Evolutionary conservation across 2,329 filamentous ascomycete genomes (phyloP).

Genomic region (Volutella citrinella): DNA sequence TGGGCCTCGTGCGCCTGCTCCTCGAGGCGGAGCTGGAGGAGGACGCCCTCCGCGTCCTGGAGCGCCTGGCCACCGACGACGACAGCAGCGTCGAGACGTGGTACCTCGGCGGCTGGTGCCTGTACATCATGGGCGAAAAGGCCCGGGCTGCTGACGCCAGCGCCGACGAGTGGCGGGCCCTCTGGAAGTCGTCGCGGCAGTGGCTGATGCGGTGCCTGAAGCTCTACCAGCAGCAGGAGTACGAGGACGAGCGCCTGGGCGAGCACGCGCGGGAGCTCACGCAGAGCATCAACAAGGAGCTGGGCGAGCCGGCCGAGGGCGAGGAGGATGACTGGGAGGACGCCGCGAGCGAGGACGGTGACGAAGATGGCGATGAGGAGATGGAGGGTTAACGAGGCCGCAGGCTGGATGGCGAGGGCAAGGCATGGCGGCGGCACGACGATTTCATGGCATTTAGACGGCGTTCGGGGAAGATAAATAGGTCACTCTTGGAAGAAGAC

Average conservation of each 20-base stretch:
- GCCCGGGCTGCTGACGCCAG: constrained; percentile 36
- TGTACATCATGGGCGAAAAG: constrained; percentile 76
- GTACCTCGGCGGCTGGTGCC: constrained; percentile 95
- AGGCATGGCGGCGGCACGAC: constrained; percentile 8
- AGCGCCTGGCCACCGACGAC: constrained; percentile 81
- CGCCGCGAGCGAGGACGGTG: constrained; percentile 46
- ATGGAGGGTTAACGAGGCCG: constrained; percentile 45
- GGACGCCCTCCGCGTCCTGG: constrained; percentile 80
- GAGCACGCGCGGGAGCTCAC: constrained; percentile 74
- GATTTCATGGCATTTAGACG: constrained; percentile 20
- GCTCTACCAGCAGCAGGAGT: constrained; percentile 75
- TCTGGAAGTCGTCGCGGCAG: constrained; percentile 71
- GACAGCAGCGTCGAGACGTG: constrained; percentile 93
- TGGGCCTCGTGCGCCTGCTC: constrained; percentile 78
- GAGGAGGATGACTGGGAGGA: constrained; percentile 56
- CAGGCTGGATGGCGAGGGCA: constrained; percentile 19
- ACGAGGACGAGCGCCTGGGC: constrained; percentile 77
- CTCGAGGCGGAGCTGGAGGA: constrained; percentile 88
- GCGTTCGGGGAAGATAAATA: constrained; percentile 23
- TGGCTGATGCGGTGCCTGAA: constrained; percentile 81
- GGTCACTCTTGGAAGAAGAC: constrained; percentile 18
- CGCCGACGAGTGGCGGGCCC: constrained; percentile 46
- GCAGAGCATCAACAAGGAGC: constrained; percentile 57
- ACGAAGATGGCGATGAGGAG: constrained; percentile 53
- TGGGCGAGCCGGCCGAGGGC: constrained; percentile 57